Conservation (phyloP, 768 basidiomycete species). For the Boletus subparvulus region DNA sequence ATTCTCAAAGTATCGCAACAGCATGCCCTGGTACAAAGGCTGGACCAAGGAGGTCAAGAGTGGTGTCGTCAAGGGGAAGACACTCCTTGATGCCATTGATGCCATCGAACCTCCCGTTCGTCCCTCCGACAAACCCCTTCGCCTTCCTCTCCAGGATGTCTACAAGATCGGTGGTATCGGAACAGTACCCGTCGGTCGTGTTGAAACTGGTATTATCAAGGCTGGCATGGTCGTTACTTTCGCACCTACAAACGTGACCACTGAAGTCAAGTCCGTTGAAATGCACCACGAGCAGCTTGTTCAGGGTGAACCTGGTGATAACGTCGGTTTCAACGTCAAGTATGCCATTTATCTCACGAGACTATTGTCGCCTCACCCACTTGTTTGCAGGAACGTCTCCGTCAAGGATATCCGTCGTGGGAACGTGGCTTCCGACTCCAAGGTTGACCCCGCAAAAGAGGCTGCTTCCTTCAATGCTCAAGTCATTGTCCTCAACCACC, state of each 20-base stretch:
- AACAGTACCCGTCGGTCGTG: constrained; percentile 99
- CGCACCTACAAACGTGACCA: constrained; percentile 96
- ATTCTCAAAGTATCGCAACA: constrained; percentile 34
- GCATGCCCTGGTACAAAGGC: constrained; percentile 99
- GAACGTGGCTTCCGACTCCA: constrained; percentile 98
- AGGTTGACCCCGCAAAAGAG: constrained; percentile 99
- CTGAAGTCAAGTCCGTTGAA: constrained; percentile 99
- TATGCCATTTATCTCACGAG: constrained; percentile 35
- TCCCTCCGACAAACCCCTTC: constrained; percentile 99
- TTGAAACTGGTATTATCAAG: constrained; percentile 99
- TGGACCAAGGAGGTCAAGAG: constrained; percentile 97
- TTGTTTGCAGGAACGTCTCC: constrained; percentile 82
- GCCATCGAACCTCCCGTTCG: constrained; percentile 97
- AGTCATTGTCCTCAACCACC: constrained; percentile 99
- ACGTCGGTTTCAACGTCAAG: constrained; percentile 99
- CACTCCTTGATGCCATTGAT: constrained; percentile 98
- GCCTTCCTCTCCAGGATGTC: constrained; percentile 99
- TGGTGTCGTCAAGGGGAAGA: constrained; percentile 95
- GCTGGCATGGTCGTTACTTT: constrained; percentile 99
- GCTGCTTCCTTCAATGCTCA: constrained; percentile 99
- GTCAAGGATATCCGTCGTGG: constrained; percentile 99
- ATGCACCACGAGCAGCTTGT: constrained; percentile 99
- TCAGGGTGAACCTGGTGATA: constrained; percentile 95
- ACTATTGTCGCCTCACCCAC: constrained; percentile 1
- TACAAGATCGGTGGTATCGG: constrained; percentile 99